Base-by-base conservation (phyloP, 257 asterid species). In the Ilex aquifolium region DNA sequence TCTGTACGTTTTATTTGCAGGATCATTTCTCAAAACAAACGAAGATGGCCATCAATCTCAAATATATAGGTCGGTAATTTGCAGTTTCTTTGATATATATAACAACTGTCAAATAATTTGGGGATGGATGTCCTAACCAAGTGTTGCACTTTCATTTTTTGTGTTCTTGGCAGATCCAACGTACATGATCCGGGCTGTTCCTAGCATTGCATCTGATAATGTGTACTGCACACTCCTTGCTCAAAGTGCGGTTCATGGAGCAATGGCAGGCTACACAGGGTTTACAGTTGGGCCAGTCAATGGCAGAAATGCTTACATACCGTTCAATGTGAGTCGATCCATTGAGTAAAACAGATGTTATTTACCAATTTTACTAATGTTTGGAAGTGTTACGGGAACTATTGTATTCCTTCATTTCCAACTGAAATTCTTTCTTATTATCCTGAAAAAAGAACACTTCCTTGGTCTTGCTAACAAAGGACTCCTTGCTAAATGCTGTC, bases 211-310 rank as follows among this genome's bases (percentile, higher is more conserved):
- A 11, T 80, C 96, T 0, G 96, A 91, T 72, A 91, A 85, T 7
- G 95, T 91, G 2, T 88, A 88, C 71, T 88, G 95, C 85, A 88
- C 95, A 6, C 96, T 91, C 70, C 95, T 91, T 59, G 98, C 98
- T 44, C 96, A 91, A 60, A 88, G 91, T 61, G 95, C 92, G 2
- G 88, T 88, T 32, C 98, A 91, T 66, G 96, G 98, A 80, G 96
- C 98, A 3, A 91, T 91, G 98, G 98, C 96, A 0, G 98, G 98
- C 42, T 91, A 83, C 71, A 91, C 98, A 0, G 96, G 96, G 40
- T 86, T 75, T 77, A 85, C 90, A 2, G 82, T 70, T 4, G 98
- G 95, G 60, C 87, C 82, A 7, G 95, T 91, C 32, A 88, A 91
- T 29, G 79, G 84, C 12, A 79, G 90, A 55, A 79, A 84, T 17